phyloP scores from a whole-genome alignment of 192 early-diverging fungal genomes.

The Rhizophagus sp. region DNA sequence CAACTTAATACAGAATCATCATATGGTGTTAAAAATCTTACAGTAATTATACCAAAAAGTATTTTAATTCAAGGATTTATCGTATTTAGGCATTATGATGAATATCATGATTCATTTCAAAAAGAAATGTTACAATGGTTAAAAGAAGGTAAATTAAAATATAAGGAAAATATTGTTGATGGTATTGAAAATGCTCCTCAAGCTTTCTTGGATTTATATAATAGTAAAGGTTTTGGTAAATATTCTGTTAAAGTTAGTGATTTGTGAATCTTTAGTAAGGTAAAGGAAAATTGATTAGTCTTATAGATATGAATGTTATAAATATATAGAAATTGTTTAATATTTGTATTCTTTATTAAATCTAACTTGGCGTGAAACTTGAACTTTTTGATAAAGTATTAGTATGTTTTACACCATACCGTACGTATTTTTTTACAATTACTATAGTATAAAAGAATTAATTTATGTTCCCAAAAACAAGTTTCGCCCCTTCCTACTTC shows the following conservation, averaged over 20 bases:
- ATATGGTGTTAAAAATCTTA: conserved; percentile 64
- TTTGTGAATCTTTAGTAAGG: too few relatives aligned
- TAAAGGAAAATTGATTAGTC: too few relatives aligned
- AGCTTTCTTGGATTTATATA: conserved; percentile 61
- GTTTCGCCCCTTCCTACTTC: too few relatives aligned
- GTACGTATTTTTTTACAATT: too few relatives aligned
- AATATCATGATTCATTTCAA: conserved; percentile 29
- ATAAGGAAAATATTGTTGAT: conserved; percentile 32
- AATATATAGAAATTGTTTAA: too few relatives aligned
- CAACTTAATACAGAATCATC: conserved; percentile 62
- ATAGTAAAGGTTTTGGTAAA: conserved; percentile 74
- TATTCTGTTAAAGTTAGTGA: conserved; percentile 56
- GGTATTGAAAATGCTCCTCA: conserved; percentile 45
- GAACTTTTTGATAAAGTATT: too few relatives aligned
- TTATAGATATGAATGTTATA: too few relatives aligned
- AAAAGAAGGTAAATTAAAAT: conserved; percentile 39
- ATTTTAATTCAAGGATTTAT: conserved; percentile 66
- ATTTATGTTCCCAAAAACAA: too few relatives aligned
- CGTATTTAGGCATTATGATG: conserved; percentile 40
- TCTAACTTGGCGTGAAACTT: too few relatives aligned
- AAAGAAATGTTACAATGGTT: conserved; percentile 39
- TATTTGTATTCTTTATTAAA: too few relatives aligned
- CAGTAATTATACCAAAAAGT: conserved; percentile 54
- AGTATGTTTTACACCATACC: too few relatives aligned
- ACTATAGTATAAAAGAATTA: too few relatives aligned